Percentiles rank a stretch among this genome's conserved stretches.
Conservation (phyloP, 1,139 yeast species). For the Citeromyces hawaiiensis region DNA sequence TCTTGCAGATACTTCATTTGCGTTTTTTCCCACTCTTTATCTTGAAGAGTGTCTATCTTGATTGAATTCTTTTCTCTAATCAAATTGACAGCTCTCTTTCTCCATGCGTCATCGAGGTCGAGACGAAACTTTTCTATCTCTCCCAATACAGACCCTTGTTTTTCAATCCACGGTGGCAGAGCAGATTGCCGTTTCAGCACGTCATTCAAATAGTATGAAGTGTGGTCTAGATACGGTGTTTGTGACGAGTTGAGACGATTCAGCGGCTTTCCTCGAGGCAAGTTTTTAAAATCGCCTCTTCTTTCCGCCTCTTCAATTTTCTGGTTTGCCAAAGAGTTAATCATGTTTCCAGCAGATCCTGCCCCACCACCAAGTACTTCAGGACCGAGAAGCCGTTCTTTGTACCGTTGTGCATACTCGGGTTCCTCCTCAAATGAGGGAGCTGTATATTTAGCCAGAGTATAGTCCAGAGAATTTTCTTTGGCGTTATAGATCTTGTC, state of each 20-base stretch:
- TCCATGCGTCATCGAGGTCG: constrained; percentile 31
- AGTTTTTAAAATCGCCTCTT: constrained; percentile 53
- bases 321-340: constrained; percentile 59
- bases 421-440: constrained; percentile 23
- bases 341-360: constrained; percentile 34
- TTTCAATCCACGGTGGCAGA: constrained; percentile 82
- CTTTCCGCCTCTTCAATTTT: constrained; percentile 63
- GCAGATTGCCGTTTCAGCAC: constrained; percentile 67
- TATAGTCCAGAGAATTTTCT: constrained; percentile 56
- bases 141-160: constrained; percentile 44
- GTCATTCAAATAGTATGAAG: constrained; percentile 58
- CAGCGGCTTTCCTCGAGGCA: constrained; percentile 50
- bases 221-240: constrained; percentile 34
- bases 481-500: constrained; percentile 43
- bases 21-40: constrained; percentile 23
- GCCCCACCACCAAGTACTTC: constrained; percentile 30
- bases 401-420: constrained; percentile 47
- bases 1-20: constrained; percentile 26
- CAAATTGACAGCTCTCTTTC: constrained; percentile 20
- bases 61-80: constrained; percentile 14
- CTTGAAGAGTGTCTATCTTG: constrained; percentile 9
- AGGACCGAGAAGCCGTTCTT: constrained; percentile 52
- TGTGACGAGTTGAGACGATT: constrained; percentile 23
- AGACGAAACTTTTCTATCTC: constrained; percentile 32
- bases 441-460: constrained; percentile 23